phyloP scores from a whole-genome alignment of 2,329 filamentous ascomycete species.

The Scedosporium dehoogii region DNA sequence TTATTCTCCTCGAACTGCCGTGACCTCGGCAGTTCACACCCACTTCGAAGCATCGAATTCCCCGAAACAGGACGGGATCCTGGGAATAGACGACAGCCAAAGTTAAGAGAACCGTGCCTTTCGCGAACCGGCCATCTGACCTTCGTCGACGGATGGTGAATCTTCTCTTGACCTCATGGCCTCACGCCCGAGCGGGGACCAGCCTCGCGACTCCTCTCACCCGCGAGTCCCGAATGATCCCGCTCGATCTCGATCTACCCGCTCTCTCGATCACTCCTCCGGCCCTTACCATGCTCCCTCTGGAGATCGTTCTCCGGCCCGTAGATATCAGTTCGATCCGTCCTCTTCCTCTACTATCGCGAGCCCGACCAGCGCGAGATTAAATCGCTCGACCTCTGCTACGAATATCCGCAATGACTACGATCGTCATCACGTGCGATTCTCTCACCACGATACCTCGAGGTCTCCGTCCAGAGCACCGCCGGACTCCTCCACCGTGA shows the following conservation, averaged over 20 bases:
- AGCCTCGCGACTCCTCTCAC: slow-evolving; percentile 3
- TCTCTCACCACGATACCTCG: slow-evolving; percentile 14
- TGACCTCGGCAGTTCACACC: background rate
- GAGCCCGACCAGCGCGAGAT: background rate
- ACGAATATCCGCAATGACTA: slow-evolving; percentile 6
- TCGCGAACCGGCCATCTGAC: background rate
- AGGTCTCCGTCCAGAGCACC: background rate
- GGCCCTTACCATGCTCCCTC: background rate
- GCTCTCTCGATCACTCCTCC: background rate
- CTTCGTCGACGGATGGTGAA: slow-evolving; percentile 3
- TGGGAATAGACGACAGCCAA: background rate
- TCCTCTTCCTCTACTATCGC: background rate
- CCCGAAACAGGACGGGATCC: background rate
- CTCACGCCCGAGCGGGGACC: slow-evolving; percentile 7
- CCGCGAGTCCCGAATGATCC: slow-evolving; percentile 1
- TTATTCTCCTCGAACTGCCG: background rate
- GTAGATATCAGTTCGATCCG: background rate
- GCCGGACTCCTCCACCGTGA: background rate
- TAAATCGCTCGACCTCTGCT: background rate
- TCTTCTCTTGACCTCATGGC: slow-evolving; percentile 4
- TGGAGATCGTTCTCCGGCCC: background rate
- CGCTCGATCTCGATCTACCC: background rate
- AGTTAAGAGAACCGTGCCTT: background rate
- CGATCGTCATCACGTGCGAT: slow-evolving; percentile 15
- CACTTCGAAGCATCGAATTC: too few species aligned